phyloP scores from a whole-genome alignment of 768 basidiomycete genomes.

The Naganishia kalamii region DNA sequence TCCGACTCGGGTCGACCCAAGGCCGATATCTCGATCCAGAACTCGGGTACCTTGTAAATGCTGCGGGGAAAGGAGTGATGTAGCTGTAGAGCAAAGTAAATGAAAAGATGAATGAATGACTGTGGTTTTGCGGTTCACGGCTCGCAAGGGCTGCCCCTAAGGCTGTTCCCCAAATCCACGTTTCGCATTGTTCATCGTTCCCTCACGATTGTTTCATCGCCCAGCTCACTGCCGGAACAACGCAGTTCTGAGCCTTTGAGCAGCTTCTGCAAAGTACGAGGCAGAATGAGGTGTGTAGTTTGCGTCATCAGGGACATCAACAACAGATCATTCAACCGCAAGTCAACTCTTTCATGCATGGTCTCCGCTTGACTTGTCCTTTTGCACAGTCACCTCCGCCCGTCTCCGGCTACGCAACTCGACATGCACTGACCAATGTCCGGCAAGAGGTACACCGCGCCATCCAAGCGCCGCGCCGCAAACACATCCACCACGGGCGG shows the following conservation, averaged over 20 bases:
- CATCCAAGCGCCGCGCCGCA: not conserved
- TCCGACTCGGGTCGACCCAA: constrained; percentile 22
- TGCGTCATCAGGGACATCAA: no score
- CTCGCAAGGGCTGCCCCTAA: no score
- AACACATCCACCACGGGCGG: not conserved
- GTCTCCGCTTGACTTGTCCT: not conserved
- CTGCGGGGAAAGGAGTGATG: not conserved
- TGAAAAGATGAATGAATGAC: not conserved
- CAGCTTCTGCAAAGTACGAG: no score
- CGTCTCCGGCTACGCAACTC: not conserved
- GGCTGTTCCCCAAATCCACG: no score
- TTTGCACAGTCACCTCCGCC: not conserved
- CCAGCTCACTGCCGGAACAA: no score
- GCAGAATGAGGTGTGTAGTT: no score
- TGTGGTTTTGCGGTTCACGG: not conserved
- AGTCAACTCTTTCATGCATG: no score
- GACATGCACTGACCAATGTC: not conserved
- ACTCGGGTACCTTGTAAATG: constrained; percentile 22
- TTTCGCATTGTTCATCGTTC: no score
- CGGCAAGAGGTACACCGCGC: not conserved
- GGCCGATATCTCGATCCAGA: constrained; percentile 21
- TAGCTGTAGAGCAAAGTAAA: not conserved
- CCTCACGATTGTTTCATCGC: no score
- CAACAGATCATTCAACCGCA: no score
- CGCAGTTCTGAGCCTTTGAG: no score